Base-by-base conservation (phyloP, 2,329 filamentous ascomycete genomes). In the Pleoardoris graminearum region DNA sequence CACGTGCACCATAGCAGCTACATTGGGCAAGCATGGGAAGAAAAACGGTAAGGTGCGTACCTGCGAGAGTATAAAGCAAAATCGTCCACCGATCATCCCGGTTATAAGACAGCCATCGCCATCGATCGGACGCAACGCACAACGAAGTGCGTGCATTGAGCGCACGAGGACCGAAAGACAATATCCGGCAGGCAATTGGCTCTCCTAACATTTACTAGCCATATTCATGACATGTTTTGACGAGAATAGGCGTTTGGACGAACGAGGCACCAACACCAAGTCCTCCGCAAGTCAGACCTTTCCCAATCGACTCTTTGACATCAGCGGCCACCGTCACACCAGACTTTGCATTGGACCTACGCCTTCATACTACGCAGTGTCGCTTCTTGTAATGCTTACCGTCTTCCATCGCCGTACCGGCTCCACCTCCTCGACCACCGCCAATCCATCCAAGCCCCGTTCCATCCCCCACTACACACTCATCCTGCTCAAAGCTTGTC, bases 401-500 rank as follows among this genome's bases (percentile, higher is more conserved):
- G 21, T 45, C 35, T 50, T 59, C 52, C 57, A 53, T 32, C 22
- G 27, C 39, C 48, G 48, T 3, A 44, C 22, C 33, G 19, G 37
- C 14, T 56, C 53, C 30, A 50, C 44, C 19, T 44, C 43, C n/a
- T n/a, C n/a, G n/a, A n/a, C n/a, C 43, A 16, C 44, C 29, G 30
- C 49, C 12, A 21, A 41, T 14, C 36, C 42, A 7, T 16, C 44
- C 7, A 66, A 61, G 43, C 53, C 60, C 3, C 66, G 62, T 4
- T 69, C 67, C 4, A 51, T 60, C 32, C 48, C 67, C 23, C 63
- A 57, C 50, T 69, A 68, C 55, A 57, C 63, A 3, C 51, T 68
- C 42, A 65, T 68, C 19, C 51, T 70, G 2, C 61, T 69, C 14
- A 69, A 65, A 58, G 67, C 66, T 14, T 55, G 62, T 8, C 67